Evolutionary conservation across 2,329 filamentous ascomycete genomes (phyloP).

Genomic region (Claviceps humidiphila): DNA sequence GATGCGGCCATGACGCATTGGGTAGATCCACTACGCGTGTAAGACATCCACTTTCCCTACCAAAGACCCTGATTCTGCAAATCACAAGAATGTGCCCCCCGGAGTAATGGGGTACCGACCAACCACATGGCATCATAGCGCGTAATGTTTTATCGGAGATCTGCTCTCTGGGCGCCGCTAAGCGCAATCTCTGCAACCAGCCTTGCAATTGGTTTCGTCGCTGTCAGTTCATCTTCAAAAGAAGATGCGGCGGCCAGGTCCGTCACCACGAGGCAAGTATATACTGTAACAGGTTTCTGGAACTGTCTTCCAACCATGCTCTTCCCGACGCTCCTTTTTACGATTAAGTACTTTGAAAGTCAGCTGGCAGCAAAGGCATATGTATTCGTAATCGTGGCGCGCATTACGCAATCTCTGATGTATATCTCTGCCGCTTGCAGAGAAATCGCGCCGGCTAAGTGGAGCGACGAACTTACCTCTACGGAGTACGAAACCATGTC

Average conservation of each 20-base stretch:
- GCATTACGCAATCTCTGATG: constrained; percentile 1
- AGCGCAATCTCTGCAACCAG: not conserved
- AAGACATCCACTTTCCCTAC: no score
- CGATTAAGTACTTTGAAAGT: not conserved
- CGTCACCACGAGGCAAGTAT: no score
- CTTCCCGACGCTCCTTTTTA: no score
- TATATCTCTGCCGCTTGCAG: not conserved
- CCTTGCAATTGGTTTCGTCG: not conserved
- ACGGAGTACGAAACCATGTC: no score
- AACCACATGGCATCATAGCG: not conserved
- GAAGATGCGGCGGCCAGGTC: no score
- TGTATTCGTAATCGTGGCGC: not conserved
- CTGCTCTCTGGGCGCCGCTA: not conserved
- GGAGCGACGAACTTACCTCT: not conserved
- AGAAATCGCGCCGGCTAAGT: not conserved
- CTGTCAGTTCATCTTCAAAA: no score
- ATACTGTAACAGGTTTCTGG: no score
- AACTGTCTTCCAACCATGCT: no score
- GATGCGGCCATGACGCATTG: no score
- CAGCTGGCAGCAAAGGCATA: not conserved
- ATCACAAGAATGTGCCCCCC: not conserved
- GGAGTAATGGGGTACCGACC: not conserved
- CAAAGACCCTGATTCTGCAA: no score
- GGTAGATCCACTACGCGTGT: no score
- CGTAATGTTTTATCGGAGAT: not conserved